Evolutionary conservation across 352 stramenopile species (phyloP).

Genomic region (Phytophthora ohioensis): DNA sequence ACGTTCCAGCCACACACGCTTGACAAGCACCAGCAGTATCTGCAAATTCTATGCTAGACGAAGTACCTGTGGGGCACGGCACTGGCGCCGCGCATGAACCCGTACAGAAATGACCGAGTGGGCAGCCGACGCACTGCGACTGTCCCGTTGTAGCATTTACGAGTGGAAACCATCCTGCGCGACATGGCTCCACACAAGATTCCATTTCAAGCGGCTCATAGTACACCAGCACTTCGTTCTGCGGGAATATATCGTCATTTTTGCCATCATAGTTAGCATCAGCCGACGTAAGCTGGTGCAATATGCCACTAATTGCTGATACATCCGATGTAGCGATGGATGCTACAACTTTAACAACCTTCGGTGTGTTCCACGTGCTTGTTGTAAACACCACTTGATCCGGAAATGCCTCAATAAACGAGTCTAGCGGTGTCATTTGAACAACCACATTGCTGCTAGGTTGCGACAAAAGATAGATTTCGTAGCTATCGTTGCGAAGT

Average conservation of each 20-base stretch:
- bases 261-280: constrained; percentile 55
- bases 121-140: constrained; percentile 54
- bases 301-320: constrained; percentile 34
- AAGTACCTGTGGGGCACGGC: constrained; percentile 54
- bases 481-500: constrained; percentile 62
- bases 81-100: constrained; percentile 50
- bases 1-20: constrained; percentile 54
- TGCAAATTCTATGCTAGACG: constrained; percentile 46
- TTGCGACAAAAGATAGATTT: constrained; percentile 54
- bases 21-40: constrained; percentile 35
- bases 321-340: constrained; percentile 9
- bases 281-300: constrained; percentile 44
- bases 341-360: constrained; percentile 45
- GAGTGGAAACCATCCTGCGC: constrained; percentile 59
- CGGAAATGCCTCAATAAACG: constrained; percentile 42
- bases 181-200: constrained; percentile 58
- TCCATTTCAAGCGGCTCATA: constrained; percentile 59
- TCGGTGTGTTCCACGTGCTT: constrained; percentile 45
- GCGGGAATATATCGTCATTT: constrained; percentile 42
- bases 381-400: constrained; percentile 48
- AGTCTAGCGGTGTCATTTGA: constrained; percentile 32
- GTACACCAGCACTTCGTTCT: constrained; percentile 59
- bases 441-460: constrained; percentile 51
- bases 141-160: constrained; percentile 44
- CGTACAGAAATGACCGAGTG: constrained; percentile 56